phyloP scores from a whole-genome alignment of 495 filamentous ascomycete genomes.

The Podospora pseudoanserina region DNA sequence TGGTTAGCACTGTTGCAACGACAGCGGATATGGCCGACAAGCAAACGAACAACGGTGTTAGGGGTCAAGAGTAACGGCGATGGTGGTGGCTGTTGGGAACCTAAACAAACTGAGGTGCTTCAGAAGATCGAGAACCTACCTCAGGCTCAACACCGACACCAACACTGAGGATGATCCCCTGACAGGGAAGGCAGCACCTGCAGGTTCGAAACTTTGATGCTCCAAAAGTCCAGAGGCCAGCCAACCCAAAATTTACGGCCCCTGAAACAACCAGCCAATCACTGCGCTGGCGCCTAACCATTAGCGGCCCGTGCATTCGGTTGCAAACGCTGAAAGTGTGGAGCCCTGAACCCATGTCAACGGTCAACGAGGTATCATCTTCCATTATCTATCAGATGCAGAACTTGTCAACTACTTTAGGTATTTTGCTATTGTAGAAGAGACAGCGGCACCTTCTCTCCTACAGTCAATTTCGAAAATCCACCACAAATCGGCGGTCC shows the following conservation, averaged over 20 bases:
- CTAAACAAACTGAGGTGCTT: no score
- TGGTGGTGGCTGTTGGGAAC: background rate
- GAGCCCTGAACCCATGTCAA: background rate
- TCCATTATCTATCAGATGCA: no score
- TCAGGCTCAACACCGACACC: background rate
- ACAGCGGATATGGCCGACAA: background rate
- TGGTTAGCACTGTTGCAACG: background rate
- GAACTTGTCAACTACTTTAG: background rate
- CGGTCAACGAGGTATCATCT: background rate
- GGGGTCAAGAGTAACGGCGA: background rate
- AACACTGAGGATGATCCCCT: conserved; percentile 4
- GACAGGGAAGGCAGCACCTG: conserved; percentile 11
- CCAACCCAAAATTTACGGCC: conserved; percentile 18
- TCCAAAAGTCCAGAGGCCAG: conserved; percentile 4
- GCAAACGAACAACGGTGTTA: background rate
- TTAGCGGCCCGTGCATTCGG: conserved; percentile 11
- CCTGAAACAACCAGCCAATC: conserved; percentile 23
- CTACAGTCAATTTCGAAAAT: conserved; percentile 49
- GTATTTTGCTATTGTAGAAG: no score
- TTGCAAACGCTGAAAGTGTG: conserved; percentile 6
- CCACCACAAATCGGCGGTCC: conserved; percentile 73
- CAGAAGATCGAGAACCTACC: background rate
- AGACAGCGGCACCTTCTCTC: background rate
- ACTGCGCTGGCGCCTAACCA: background rate
- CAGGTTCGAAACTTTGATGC: conserved; percentile 20